Percentiles rank a stretch among this genome's conserved stretches.
These are phyloP conservation scores for Fraxinus dipetala DNA, from an alignment of 305 asterid species.

Conservation along the genomic window DNA sequence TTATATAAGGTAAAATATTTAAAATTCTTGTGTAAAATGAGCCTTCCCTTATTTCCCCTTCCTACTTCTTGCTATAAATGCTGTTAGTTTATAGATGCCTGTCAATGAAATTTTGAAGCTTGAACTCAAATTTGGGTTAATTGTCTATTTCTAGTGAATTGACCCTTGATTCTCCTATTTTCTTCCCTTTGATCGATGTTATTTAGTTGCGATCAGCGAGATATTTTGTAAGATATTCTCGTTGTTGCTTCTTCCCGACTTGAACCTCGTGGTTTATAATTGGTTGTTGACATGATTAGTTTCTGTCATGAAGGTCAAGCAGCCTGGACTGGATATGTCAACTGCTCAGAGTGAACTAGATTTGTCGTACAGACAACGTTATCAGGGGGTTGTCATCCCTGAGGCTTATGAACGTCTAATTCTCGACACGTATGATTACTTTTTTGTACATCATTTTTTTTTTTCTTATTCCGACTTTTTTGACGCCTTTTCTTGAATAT, in stretches of 20 bases:
- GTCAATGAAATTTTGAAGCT: not conserved
- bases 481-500: not conserved
- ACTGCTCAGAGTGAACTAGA: constrained; percentile 86
- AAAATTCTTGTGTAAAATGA: not conserved
- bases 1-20: not conserved
- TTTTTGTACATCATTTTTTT: not conserved
- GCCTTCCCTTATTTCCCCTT: not conserved
- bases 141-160: not conserved
- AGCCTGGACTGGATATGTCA: constrained; percentile 82
- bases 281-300: not conserved
- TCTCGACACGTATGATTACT: constrained; percentile 73
- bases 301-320: constrained; percentile 66
- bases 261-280: not conserved
- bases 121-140: not conserved
- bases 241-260: not conserved
- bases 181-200: not conserved
- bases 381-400: constrained; percentile 68
- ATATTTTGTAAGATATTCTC: not conserved
- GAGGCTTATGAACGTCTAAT: constrained; percentile 93
- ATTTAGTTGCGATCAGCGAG: not conserved
- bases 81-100: not conserved
- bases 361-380: constrained; percentile 75
- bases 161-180: not conserved
- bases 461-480: not conserved
- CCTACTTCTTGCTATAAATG: not conserved